Base-by-base conservation (phyloP, 2,329 filamentous ascomycete genomes). In the Talaromyces sp. region DNA sequence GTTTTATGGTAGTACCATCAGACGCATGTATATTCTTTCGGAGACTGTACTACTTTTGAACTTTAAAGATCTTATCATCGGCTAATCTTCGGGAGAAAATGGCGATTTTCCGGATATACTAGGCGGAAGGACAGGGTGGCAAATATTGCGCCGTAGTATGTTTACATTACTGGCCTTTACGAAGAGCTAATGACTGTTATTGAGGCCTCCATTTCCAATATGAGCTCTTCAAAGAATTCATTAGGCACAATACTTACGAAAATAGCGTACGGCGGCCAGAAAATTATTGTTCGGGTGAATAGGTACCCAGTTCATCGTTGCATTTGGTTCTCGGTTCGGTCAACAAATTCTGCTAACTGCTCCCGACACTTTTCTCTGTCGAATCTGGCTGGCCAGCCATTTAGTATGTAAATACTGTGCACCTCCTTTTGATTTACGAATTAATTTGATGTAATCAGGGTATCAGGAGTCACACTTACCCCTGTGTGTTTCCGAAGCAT, bases 361-460 rank as follows among this genome's bases (percentile, higher is more conserved):
- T 31, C 26, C n/a, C 13, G 38, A 27, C 59, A 61, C 49, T 38
- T 41, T 38, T 61, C 35, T 14, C 51, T 38, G 29, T 61, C 17
- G 4, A 58, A 38, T 1, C 41, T 10, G 46, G 35, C 38, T 31
- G 59, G 59, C 59, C 59, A 61, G 21, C 55, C 59, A 31, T 58
- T 61, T 5, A 49, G 14, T n/a, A 29, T 24, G 17, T 58, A 50
- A 19, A 58, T 61, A 2, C 13, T 21, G 17, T 32, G 41, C 7
- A 56, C 55, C 14, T 58, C 24, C 59, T 61, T 46, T 59, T 2
- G 13, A 3, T 26, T 17, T 7, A 26, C 9, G 49, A 51, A 17
- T 19, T 51, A n/a, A 9, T 17, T 13, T 17, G 21, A 51, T 14
- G 32, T 19, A 51, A 9, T 27, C 49, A 3, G 26, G 21, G n/a